A percentile compares a stretch with the other conserved stretches of the same genome.
Conservation (phyloP, 345 rosid species). For the Salix brachista region DNA sequence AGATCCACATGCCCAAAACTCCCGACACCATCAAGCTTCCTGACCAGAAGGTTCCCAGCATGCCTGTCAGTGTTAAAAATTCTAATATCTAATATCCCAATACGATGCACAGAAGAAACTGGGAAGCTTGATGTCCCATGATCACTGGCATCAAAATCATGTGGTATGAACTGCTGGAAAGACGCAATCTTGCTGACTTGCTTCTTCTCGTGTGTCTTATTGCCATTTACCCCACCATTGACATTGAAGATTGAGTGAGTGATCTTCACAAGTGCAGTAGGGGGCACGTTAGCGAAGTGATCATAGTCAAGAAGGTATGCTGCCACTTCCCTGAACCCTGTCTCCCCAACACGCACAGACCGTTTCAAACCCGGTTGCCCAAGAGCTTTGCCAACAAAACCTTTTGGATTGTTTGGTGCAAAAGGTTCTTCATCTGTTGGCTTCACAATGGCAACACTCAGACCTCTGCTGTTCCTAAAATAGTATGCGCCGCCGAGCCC, state of each 20-base stretch:
- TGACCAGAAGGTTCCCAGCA: conserved; percentile 89
- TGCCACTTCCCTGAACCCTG: conserved; percentile 94
- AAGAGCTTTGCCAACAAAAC: conserved; percentile 94
- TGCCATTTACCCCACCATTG: conserved; percentile 72
- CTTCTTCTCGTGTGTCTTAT: conserved; percentile 55
- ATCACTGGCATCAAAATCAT: conserved; percentile 96
- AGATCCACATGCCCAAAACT: conserved; percentile 80
- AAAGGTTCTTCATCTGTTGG: conserved; percentile 99
- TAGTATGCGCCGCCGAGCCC: conserved; percentile 98
- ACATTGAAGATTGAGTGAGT: conserved; percentile 88
- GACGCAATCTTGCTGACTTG: conserved; percentile 94
- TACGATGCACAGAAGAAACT: conserved; percentile 81
- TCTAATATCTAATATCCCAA: conserved; percentile 84
- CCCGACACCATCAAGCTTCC: conserved; percentile 66
- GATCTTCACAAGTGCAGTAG: conserved; percentile 92
- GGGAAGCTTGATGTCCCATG: conserved; percentile 97
- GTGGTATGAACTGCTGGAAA: conserved; percentile 82
- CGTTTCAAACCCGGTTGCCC: conserved; percentile 96
- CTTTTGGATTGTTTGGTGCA: conserved; percentile 98
- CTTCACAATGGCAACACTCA: conserved; percentile 86
- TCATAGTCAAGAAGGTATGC: conserved; percentile 89
- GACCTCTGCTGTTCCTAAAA: conserved; percentile 66
- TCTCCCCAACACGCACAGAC: conserved; percentile 96
- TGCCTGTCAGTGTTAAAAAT: conserved; percentile 96
- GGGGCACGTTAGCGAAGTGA: conserved; percentile 87